phyloP scores from a whole-genome alignment of 1,284 basidiomycete species.

The Hypsizygus ulmarius region DNA sequence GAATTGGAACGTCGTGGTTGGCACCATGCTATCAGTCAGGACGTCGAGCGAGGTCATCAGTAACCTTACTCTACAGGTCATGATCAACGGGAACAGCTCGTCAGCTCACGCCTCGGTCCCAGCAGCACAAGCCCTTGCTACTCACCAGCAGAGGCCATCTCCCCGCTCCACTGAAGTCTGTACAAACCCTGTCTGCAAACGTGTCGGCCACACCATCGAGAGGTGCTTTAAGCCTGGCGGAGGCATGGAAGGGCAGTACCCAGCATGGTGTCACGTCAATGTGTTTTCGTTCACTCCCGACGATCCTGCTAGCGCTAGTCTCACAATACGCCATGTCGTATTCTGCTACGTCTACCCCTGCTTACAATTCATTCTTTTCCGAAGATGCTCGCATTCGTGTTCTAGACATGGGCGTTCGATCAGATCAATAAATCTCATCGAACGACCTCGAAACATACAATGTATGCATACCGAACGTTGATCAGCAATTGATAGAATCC shows the following conservation, averaged over 20 bases:
- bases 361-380: too few relatives aligned
- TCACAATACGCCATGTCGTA: too few relatives aligned
- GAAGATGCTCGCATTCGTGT: too few relatives aligned
- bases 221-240: slow-evolving; percentile 1
- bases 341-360: too few relatives aligned
- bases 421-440: too few relatives aligned
- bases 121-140: slow-evolving; percentile 2
- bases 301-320: too few relatives aligned
- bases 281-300: too few relatives aligned
- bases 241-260: slow-evolving; percentile 5
- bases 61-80: neutral
- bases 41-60: neutral
- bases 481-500: too few relatives aligned
- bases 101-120: neutral
- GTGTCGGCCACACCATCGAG: neutral
- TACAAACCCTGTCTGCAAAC: slow-evolving; percentile 1
- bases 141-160: neutral
- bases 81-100: neutral
- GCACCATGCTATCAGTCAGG: neutral
- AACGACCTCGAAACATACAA: too few relatives aligned
- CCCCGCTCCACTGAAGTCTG: neutral
- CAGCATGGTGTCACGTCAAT: too few relatives aligned
- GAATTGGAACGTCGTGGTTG: neutral
- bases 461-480: too few relatives aligned
- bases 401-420: too few relatives aligned